Evolutionary conservation across 2,329 filamentous ascomycete species (phyloP), one percentile per base, ranked within the genome.

Genomic region (Talaromyces funiculosus): DNA sequence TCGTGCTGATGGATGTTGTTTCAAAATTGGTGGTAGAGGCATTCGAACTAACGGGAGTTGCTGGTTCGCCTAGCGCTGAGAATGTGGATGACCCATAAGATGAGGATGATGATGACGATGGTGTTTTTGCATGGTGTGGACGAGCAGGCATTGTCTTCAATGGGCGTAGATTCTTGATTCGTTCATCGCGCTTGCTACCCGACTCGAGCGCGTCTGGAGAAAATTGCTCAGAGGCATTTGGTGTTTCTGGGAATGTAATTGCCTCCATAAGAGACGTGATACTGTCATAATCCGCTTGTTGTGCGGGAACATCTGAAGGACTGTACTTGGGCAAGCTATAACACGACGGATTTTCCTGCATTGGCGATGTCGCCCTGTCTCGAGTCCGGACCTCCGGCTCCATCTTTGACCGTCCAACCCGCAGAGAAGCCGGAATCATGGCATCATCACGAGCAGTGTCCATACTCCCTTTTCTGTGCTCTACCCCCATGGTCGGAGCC

Each of bases 371-470:
- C 16, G 53, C 33, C 20, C 59, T 42, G 18, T 53, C 57, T 43
- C 35, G 54, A 31, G 54, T 61, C 20, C 53, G 43, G 2, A 35
- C 42, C 16, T 31, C 45, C 20, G 59, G 8, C 9, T 58, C 54
- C 8, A 37, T 49, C 40, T 55, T 61, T 29, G 60, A 37, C 37
- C 54, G 38, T 4, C 60, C 47, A 45, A 58, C 56, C 14, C 60
- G 60, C 12, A 61, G 38, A 24, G 60, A 61, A 31, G 53, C 42
- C 14, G 54, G 61, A 14, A 59, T 60, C 20, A 47, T 62, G 20
- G 35, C 16, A 18, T 56, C 38, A 29, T 61, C 56, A 7, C 26
- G 29, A 5, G 43, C 10, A 18, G 22, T 59, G 20, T 51, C 22
- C 2, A 37, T 14, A 33, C 35, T 59, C 12, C 42, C 54, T 18